Base-by-base conservation (phyloP, 2,329 filamentous ascomycete genomes). In the Mariannaea elegans region DNA sequence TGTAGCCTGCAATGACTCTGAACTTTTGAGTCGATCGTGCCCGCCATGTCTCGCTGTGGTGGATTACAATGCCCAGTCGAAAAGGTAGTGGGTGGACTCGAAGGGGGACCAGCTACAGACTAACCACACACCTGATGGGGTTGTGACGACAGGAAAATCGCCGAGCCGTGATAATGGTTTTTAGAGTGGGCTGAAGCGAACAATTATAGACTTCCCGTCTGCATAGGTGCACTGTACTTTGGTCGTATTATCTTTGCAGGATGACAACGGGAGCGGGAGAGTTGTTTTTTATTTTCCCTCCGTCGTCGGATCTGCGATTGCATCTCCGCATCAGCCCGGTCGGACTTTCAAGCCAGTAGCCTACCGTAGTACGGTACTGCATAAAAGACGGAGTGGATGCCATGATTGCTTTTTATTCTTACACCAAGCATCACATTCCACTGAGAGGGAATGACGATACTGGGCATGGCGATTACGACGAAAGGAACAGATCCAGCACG, bases 21-120 rank as follows among this genome's bases (percentile, higher is more conserved):
- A 38, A 24, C 46, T 60, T 48, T 52, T 56, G 56, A 70, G 65
- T 64, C 47, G 45, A 64, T 59, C 44, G 49, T 65, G 56, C 65
- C 68, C 66, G 65, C 63, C 65, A 68, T 70, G 67, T 69, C 65
- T 68, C 62, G 47, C 46, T 34, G 47, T 36, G 18, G 44, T 21
- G 48, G 51, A 27, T 46, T 27, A 27, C 51, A 16, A 13, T 29
- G 42, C 48, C 48, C 48, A 57, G 55, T 46, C 19, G 42, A 47
- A 52, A 23, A 16, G 31, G 55, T 34, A 31, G 52, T 29, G 41
- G 55, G 39, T 31, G 47, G 32, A 27, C 45, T 34, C 21, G 38
- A 29, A 21, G 42, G 24, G 41, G 36, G 47, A 45, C 51, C 41
- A 32, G 41, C 36, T 38, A 32, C 14, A 19, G 41, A 47, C 27